A percentile compares a stretch with the other conserved stretches of the same genome.
Conservation (phyloP, 1,139 yeast genomes). For the Geotrichum reessii region DNA sequence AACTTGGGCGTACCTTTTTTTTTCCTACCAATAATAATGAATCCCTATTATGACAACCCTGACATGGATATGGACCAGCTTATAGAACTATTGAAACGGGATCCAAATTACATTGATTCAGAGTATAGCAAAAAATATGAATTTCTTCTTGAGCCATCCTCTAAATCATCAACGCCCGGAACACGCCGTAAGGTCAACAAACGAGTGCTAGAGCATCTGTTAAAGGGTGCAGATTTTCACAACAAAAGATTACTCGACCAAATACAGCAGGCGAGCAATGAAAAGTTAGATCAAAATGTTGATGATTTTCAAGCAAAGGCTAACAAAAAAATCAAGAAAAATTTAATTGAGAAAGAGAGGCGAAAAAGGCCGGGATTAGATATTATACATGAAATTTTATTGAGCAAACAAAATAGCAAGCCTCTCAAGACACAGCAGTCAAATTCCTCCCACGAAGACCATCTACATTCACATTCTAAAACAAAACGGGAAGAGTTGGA, state of each 20-base stretch:
- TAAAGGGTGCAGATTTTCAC: constrained; percentile 18
- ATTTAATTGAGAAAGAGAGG: background rate
- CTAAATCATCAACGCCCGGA: background rate
- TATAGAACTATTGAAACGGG: constrained; percentile 7
- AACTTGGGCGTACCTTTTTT: background rate
- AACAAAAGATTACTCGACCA: constrained; percentile 14
- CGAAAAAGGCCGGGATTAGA: background rate
- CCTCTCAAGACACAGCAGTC: background rate
- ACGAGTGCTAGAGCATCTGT: constrained; percentile 16
- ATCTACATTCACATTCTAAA: background rate
- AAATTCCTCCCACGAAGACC: background rate
- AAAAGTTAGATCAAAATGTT: background rate
- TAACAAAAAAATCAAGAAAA: background rate
- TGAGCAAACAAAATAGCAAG: background rate
- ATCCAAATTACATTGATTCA: constrained; percentile 24
- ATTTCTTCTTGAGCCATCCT: constrained; percentile 1
- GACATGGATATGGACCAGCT: constrained; percentile 15
- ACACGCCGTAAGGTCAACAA: constrained; percentile 17
- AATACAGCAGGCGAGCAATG: constrained; percentile 1
- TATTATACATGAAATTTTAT: background rate
- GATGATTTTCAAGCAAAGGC: background rate
- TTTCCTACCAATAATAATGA: background rate
- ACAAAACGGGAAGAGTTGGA: background rate
- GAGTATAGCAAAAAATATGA: constrained; percentile 19
- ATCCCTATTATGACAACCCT: background rate